phyloP scores from a whole-genome alignment of 495 filamentous ascomycete genomes.

The Neurospora cerealis region DNA sequence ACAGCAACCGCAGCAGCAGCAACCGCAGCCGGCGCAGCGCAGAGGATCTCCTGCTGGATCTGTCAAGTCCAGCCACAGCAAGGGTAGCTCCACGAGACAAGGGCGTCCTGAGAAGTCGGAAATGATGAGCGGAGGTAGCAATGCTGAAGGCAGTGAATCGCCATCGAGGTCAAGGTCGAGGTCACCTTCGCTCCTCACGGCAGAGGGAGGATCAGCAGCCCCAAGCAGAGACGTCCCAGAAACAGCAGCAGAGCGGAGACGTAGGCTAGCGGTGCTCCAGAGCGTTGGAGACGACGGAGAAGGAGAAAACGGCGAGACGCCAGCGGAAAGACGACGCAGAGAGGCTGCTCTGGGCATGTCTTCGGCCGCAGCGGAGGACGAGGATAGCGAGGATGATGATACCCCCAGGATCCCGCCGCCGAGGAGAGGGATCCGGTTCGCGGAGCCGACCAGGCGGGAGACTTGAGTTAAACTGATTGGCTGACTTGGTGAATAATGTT shows the following conservation, averaged over 20 bases:
- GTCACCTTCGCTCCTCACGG: slow-evolving; percentile 1
- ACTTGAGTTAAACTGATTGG: slow-evolving; percentile 1
- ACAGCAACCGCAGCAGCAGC: slow-evolving; percentile 10
- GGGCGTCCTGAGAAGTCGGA: slow-evolving; percentile 1
- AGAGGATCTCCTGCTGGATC: slow-evolving; percentile 1
- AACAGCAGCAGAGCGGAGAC: slow-evolving; percentile 32
- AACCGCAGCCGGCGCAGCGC: background rate
- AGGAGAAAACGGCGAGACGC: slow-evolving; percentile 57
- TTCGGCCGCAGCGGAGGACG: slow-evolving; percentile 39
- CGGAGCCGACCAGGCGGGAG: slow-evolving; percentile 24
- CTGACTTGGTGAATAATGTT: background rate
- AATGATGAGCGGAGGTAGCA: slow-evolving; percentile 13
- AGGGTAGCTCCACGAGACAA: background rate
- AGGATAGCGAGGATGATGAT: slow-evolving; percentile 56
- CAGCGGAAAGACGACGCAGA: slow-evolving; percentile 71
- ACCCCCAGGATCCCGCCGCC: slow-evolving; percentile 35
- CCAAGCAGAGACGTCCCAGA: slow-evolving; percentile 20
- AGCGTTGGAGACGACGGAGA: slow-evolving; percentile 15
- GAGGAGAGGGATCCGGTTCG: slow-evolving; percentile 36
- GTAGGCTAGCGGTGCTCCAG: slow-evolving; percentile 30
- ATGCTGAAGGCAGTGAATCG: slow-evolving; percentile 7
- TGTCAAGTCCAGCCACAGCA: background rate
- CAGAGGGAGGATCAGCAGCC: slow-evolving; percentile 1
- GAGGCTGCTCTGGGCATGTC: slow-evolving; percentile 73
- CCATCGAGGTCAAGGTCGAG: slow-evolving; percentile 4